Base-by-base conservation (phyloP, 1,139 yeast species). In the Keqinozyma sinolaborantium region DNA sequence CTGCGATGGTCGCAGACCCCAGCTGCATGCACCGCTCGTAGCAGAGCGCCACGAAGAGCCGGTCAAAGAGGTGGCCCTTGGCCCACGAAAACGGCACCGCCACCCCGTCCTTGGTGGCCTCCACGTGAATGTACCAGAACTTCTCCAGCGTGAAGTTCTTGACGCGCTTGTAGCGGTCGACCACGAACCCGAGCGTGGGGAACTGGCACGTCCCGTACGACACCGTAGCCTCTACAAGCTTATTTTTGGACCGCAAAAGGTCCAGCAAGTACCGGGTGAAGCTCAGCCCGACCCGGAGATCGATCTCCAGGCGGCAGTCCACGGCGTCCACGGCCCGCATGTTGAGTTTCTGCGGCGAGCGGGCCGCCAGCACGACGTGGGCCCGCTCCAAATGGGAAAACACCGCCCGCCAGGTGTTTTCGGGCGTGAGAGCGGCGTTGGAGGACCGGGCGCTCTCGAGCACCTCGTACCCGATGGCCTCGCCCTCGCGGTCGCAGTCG, bases 401-500 rank as follows among this genome's bases (percentile, higher is more conserved):
- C 39, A 72, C 77, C 2, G 96, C 95, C 30, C 99, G 63, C 72
- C 70, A 65, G 37, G 74, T 76, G 32, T 73, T 70, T 8, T 60
- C 64, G 13, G 74, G 51, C 3, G 54, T 60, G 20, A 86, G 48
- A 1, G 58, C 43, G 1, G 60, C 48, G 51, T 86, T 88, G 1
- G 71, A 71, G 41, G 64, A 63, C 29, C 58, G 53, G 0, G 96
- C 97, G 4, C 82, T 83, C 35, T 76, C 70, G 30, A 74, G 69
- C 15, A 94, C 77, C 51, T 92, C 97, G 65, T 75, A 79, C 0
- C 98, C 99, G 38, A 94, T 94, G 52, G 82, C 83, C 56, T 94
- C 99, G 1, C 99, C 99, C 52, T 94, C 99, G 26, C 98, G 69
- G 65, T 94, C 99, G 59, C 97, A 92, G 69, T 94, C 99, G 2